Evolutionary conservation across 1,284 basidiomycete species (phyloP).

Genomic region (Austroboletus niveus): DNA sequence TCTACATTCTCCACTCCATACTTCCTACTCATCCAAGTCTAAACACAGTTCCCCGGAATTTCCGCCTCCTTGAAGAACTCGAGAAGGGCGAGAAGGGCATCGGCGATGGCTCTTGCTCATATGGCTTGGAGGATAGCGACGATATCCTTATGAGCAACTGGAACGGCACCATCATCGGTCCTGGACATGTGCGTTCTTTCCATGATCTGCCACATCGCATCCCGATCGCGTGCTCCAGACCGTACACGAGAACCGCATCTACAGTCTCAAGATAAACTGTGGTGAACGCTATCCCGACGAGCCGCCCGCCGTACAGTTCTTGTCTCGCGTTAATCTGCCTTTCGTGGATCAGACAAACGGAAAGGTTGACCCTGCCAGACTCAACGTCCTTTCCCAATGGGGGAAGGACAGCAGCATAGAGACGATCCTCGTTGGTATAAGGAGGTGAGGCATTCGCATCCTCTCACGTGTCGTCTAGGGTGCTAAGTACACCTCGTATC

Average conservation of each 20-base stretch:
- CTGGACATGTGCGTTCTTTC: constrained; percentile 75
- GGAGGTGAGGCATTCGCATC: constrained; percentile 54
- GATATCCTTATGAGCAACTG: constrained; percentile 97
- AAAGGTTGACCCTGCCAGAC: constrained; percentile 70
- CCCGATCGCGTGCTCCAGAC: constrained; percentile 52
- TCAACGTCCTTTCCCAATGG: constrained; percentile 76
- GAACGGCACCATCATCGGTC: constrained; percentile 99
- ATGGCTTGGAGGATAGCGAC: constrained; percentile 89
- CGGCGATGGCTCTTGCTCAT: constrained; percentile 96
- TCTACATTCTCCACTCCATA: neutral
- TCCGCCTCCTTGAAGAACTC: constrained; percentile 94
- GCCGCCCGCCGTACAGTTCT: constrained; percentile 80
- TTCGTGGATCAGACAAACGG: constrained; percentile 82
- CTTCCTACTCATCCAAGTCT: neutral
- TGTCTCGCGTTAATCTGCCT: constrained; percentile 93
- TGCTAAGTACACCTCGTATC: constrained; percentile 3
- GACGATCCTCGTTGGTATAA: constrained; percentile 86
- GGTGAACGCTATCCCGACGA: constrained; percentile 80
- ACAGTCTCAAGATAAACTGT: constrained; percentile 91
- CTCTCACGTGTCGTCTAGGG: neutral
- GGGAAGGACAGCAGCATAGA: constrained; percentile 76
- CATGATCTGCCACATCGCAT: constrained; percentile 19
- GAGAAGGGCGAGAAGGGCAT: constrained; percentile 99
- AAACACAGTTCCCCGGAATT: constrained; percentile 86
- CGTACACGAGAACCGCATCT: constrained; percentile 98